phyloP scores from a whole-genome alignment of 805 yeast species.

The Barnettozyma wickerhamii region DNA sequence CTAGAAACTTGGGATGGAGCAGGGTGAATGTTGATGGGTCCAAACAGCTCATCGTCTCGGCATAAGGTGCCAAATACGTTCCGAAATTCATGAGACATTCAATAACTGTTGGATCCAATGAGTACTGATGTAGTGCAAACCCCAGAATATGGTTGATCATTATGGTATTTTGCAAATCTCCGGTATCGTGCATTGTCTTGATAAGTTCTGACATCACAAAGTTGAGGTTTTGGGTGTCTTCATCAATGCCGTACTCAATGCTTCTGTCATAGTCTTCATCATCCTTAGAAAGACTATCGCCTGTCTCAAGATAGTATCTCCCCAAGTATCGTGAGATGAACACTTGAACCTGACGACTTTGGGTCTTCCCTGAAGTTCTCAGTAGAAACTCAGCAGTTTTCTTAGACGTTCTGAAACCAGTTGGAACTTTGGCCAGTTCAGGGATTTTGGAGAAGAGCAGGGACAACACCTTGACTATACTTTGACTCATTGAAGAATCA shows the following conservation, averaged over 20 bases:
- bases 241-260: constrained; percentile 16
- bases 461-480: constrained; percentile 12
- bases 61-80: constrained; percentile 12
- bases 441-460: constrained; percentile 13
- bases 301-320: constrained; percentile 16
- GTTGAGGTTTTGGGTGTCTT: constrained; percentile 24
- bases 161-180: constrained; percentile 17
- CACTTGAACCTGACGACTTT: constrained; percentile 2
- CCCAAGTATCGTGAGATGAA: constrained; percentile 23
- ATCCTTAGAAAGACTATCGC: constrained; percentile 10
- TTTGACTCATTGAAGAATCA: neutral
- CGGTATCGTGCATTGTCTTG: constrained; percentile 11
- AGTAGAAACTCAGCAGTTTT: constrained; percentile 15
- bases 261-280: constrained; percentile 8
- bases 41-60: constrained; percentile 8
- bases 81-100: constrained; percentile 11
- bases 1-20: constrained; percentile 4
- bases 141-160: constrained; percentile 40
- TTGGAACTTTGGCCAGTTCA: constrained; percentile 1
- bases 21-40: constrained; percentile 16
- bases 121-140: constrained; percentile 30
- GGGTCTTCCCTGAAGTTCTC: neutral
- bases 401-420: constrained; percentile 9
- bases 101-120: constrained; percentile 10
- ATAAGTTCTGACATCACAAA: constrained; percentile 27